Evolutionary conservation across 495 filamentous ascomycete species (phyloP).

Genomic region (Aspergillus sclerotioniger): DNA sequence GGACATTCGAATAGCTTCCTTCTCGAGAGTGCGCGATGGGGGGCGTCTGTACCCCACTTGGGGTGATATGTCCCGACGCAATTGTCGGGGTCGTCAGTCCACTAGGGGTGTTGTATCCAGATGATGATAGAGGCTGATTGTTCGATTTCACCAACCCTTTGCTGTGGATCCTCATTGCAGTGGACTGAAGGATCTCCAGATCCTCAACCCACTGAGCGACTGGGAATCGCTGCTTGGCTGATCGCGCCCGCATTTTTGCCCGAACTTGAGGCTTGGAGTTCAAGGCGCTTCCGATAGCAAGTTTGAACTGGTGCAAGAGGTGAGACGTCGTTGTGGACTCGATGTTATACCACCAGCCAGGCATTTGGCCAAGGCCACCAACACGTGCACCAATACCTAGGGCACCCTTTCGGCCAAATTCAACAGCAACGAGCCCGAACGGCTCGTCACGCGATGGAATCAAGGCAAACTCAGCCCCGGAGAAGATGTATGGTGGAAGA

Average conservation of each 20-base stretch:
- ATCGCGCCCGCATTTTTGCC: constrained; percentile 70
- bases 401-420: constrained; percentile 76
- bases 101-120: constrained; percentile 41
- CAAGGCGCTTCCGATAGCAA: constrained; percentile 65
- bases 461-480: constrained; percentile 74
- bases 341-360: constrained; percentile 70
- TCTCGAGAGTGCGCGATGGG: constrained; percentile 33
- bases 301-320: constrained; percentile 68
- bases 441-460: constrained; percentile 80
- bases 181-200: constrained; percentile 59
- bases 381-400: constrained; percentile 68
- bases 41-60: constrained; percentile 42
- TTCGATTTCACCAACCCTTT: constrained; percentile 40
- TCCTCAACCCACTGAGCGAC: constrained; percentile 67
- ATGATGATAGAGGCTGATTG: constrained; percentile 27
- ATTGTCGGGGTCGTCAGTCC: constrained; percentile 41
- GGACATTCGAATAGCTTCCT: constrained; percentile 55
- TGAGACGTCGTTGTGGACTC: constrained; percentile 71
- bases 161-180: constrained; percentile 49
- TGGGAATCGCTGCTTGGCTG: constrained; percentile 75
- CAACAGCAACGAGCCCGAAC: constrained; percentile 78
- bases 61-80: constrained; percentile 39
- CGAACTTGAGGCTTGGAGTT: constrained; percentile 57
- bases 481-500: constrained; percentile 73
- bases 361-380: constrained; percentile 74